These are phyloP conservation scores for Thuidium tamariscinum DNA, from an alignment of 225 moss, liverwort and hornwort genomes.

Conservation along the genomic window DNA sequence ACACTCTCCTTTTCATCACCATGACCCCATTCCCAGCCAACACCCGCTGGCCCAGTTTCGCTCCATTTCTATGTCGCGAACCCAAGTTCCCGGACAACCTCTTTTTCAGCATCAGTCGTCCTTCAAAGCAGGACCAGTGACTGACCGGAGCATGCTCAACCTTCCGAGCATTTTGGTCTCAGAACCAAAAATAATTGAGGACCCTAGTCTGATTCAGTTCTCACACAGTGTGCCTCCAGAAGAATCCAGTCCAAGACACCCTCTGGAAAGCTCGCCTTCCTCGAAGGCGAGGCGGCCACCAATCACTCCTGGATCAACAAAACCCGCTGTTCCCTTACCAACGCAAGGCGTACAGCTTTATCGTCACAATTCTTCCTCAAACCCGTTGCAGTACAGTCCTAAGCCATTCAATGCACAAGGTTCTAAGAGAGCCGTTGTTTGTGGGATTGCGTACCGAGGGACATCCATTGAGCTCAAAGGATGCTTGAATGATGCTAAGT, in stretches of 20 bases:
- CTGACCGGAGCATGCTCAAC: constrained; percentile 34
- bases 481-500: constrained; percentile 91
- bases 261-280: not conserved
- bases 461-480: constrained; percentile 79
- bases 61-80: constrained; percentile 33
- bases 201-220: constrained; percentile 2
- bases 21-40: constrained; percentile 25
- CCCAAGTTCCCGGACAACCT: constrained; percentile 20
- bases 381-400: constrained; percentile 48
- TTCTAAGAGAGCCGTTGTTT: constrained; percentile 73
- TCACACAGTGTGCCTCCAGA: constrained; percentile 8
- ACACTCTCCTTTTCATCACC: not conserved
- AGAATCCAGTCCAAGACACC: not conserved
- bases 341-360: constrained; percentile 51
- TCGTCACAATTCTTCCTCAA: constrained; percentile 21
- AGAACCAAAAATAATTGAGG: constrained; percentile 21
- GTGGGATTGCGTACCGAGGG: constrained; percentile 73
- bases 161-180: constrained; percentile 18
- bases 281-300: constrained; percentile 5
- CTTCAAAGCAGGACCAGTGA: constrained; percentile 9
- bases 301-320: not conserved
- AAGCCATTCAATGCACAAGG: constrained; percentile 76
- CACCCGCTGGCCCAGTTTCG: constrained; percentile 41
- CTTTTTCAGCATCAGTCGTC: constrained; percentile 27
- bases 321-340: constrained; percentile 8